phyloP scores from a whole-genome alignment of 2,329 filamentous ascomycete genomes.

The Aspergillus viridinutans region DNA sequence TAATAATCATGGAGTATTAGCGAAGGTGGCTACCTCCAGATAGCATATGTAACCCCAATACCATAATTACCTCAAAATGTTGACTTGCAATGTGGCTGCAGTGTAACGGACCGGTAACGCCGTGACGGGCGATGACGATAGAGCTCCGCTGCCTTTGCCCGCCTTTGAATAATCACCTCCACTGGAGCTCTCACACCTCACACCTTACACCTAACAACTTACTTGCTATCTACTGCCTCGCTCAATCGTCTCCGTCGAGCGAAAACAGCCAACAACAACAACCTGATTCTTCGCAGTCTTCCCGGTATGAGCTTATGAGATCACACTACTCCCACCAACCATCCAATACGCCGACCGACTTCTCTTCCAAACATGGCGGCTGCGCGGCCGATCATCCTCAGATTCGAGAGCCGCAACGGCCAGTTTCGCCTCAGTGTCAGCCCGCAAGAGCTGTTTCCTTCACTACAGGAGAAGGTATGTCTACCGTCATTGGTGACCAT shows the following conservation, averaged over 20 bases:
- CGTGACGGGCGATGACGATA: slow-evolving; percentile 20
- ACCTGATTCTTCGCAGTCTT: not conserved
- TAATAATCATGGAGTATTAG: not conserved
- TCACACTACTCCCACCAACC: not conserved
- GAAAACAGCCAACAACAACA: not conserved
- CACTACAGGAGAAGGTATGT: slow-evolving; percentile 47
- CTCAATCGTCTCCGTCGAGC: not conserved
- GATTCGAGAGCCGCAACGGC: slow-evolving; percentile 87
- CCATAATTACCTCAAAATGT: not conserved
- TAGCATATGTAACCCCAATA: slow-evolving; percentile 2
- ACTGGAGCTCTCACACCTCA: not conserved
- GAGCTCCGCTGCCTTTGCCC: slow-evolving; percentile 16
- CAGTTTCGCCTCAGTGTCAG: slow-evolving; percentile 82
- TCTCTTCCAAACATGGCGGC: slow-evolving; percentile 26
- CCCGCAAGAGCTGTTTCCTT: slow-evolving; percentile 65
- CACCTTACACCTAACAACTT: slow-evolving; percentile 1
- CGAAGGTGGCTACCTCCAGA: not conserved
- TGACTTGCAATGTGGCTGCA: not conserved
- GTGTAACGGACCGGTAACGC: slow-evolving; percentile 4
- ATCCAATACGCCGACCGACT: not conserved
- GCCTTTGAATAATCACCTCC: not conserved
- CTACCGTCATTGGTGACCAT: not conserved
- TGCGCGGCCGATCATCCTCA: slow-evolving; percentile 65
- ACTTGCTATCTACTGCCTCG: not conserved
- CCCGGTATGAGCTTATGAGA: slow-evolving; percentile 3